Base-by-base conservation (phyloP, 2,329 filamentous ascomycete species). In the Ploettnerulaceae sp. region DNA sequence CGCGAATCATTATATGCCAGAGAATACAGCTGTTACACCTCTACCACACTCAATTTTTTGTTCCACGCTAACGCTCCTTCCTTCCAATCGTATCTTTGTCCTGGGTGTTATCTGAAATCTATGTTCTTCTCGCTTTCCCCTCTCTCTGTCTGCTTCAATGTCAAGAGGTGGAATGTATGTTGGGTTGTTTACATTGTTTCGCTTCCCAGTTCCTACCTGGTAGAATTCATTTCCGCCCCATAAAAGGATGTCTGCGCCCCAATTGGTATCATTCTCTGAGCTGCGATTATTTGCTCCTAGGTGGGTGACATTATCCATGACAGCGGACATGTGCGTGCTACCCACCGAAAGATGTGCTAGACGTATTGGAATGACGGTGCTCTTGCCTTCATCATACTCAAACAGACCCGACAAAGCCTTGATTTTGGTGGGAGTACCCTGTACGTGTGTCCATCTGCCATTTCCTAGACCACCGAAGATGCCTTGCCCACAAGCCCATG, bases 171-270 rank as follows among this genome's bases (percentile, higher is more conserved):
- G 79, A 43, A 96, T 89, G 62, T 95, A 91, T 1, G 75, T 74
- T 1, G 93, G 93, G 9, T 76, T 74, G 42, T 79, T 78, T 7
- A 86, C 63, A 61, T 97, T 97, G 60, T 80, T 93, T 52, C 91
- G 73, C 71, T 86, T 94, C 21, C 93, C 90, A 0, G 86, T 96
- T 9, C 93, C 93, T 20, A 98, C 77, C 68, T 98, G 93, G 66
- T 86, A 96, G 64, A 84, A 79, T 69, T 97, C 90, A 61, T 97
- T 98, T 43, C 89, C 89, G 52, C 93, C 93, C 88, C 90, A 98
- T 73, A 88, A 94, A 1, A 97, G 66, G 22, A 90, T 82, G 64
- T 97, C 93, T 4, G 85, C 81, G 38, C 93, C 93, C 79, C 83
- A 95, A 63, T 93, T 90, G 1, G 82, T 88, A 59, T 89, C 85